Conservation (phyloP, 1,284 basidiomycete genomes). For the Chalciporus sp. region DNA sequence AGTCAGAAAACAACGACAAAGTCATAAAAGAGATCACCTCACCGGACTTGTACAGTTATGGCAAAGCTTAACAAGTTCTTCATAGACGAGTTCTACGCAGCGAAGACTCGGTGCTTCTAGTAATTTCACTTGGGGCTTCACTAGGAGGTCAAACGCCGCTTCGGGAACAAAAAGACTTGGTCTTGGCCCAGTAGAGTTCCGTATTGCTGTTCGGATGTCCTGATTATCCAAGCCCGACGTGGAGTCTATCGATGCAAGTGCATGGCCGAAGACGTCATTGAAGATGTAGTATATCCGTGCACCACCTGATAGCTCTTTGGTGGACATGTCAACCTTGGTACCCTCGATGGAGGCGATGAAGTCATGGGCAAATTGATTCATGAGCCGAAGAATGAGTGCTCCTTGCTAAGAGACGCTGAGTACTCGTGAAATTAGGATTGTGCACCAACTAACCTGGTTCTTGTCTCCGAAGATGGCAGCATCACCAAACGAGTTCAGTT, state of each 20-base stretch:
- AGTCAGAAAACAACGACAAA: slow-evolving; percentile 9
- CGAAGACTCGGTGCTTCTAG: slow-evolving; percentile 92
- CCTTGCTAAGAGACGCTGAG: slow-evolving; percentile 60
- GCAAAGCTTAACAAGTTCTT: slow-evolving; percentile 99
- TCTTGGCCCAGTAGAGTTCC: slow-evolving; percentile 96
- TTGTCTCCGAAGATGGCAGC: slow-evolving; percentile 91
- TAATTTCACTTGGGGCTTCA: slow-evolving; percentile 98
- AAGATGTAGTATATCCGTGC: slow-evolving; percentile 99
- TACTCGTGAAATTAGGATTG: slow-evolving; percentile 9
- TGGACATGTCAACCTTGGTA: slow-evolving; percentile 96
- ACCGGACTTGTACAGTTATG: slow-evolving; percentile 95
- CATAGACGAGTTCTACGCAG: slow-evolving; percentile 98
- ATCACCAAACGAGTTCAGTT: slow-evolving; percentile 95
- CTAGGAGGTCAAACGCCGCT: slow-evolving; percentile 94
- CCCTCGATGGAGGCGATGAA: slow-evolving; percentile 98
- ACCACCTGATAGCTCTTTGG: slow-evolving; percentile 97
- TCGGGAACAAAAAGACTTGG: slow-evolving; percentile 98
- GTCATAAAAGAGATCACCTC: slow-evolving; percentile 30
- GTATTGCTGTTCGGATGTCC: slow-evolving; percentile 97
- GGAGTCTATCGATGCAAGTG: slow-evolving; percentile 89
- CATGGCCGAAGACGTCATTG: slow-evolving; percentile 96
- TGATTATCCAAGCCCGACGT: slow-evolving; percentile 90
- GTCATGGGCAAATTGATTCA: slow-evolving; percentile 99
- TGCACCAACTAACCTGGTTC: slow-evolving; percentile 64
- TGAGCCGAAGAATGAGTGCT: slow-evolving; percentile 87